A percentile compares a stretch with the other conserved stretches of the same genome.
Evolutionary conservation across 306 rosid genomes (phyloP).

Genomic region (Mimosa pudica): DNA sequence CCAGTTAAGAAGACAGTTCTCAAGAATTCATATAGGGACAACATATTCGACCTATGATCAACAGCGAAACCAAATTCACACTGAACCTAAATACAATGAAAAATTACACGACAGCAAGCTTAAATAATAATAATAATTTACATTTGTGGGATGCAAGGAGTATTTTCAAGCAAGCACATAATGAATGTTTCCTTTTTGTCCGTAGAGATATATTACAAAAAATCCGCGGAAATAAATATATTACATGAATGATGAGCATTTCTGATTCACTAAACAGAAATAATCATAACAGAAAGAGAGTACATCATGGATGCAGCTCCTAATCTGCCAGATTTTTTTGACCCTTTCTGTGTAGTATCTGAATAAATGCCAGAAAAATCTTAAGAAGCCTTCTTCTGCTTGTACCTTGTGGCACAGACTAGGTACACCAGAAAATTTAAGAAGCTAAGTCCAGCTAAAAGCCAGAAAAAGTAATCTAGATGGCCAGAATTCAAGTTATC

Average conservation of each 20-base stretch:
- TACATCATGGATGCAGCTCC: slow-evolving; percentile 22
- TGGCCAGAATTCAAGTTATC: slow-evolving; percentile 85
- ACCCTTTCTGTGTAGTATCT: background rate
- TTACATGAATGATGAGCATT: slow-evolving; percentile 21
- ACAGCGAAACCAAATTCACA: background rate
- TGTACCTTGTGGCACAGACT: slow-evolving; percentile 67
- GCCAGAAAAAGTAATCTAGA: slow-evolving; percentile 89
- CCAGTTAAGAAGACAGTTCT: background rate
- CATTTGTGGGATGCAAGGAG: background rate
- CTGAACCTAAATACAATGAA: background rate
- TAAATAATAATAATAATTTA: background rate
- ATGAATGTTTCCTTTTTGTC: slow-evolving; percentile 16
- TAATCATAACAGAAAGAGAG: background rate
- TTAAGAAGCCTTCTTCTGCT: slow-evolving; percentile 70
- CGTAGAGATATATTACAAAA: slow-evolving; percentile 15
- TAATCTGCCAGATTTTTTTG: background rate
- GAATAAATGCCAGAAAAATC: background rate
- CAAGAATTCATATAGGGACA: background rate
- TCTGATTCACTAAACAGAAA: slow-evolving; percentile 29
- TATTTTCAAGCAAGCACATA: background rate
- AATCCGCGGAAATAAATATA: background rate
- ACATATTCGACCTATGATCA: background rate
- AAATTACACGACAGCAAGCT: background rate
- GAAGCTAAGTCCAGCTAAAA: slow-evolving; percentile 83
- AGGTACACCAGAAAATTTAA: slow-evolving; percentile 64